Evolutionary conservation across 306 rosid genomes (phyloP), one percentile per base, ranked within the genome.

Genomic region (Castanea crenata): DNA sequence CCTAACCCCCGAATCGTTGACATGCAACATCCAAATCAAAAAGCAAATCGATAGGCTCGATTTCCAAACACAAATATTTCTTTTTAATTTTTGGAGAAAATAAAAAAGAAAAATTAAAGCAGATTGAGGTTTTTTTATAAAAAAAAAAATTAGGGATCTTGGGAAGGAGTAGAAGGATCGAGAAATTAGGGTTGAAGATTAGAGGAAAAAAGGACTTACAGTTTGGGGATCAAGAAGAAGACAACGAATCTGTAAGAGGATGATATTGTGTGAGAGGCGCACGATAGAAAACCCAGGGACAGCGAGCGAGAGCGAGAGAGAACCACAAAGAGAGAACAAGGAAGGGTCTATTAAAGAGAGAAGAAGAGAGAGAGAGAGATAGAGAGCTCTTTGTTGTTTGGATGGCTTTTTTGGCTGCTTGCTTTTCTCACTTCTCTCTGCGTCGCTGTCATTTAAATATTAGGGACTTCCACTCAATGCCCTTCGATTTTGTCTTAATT

Each of bases 261-360:
- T 71, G 92, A 87, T 94, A 87, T 84, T 89, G 90, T 76, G 85
- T 76, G 90, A 79, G 88, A 84, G 86, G 91, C 87, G 90, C 83
- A 80, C 85, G 87, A 89, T 82, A 80, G 79, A 79, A 78, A 52
- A 19, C 62, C 62, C 6, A 44, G 56, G 76, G 34, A 52, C 69
- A 69, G 55, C 7, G 8, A 8, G 23, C 65, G 25, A 72, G 88
- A 83, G 88, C 78, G 71, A 71, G 75, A 84, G 88, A 77, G 85
- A 83, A 73, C 88, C 86, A 90, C 86, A 84, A 82, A 65, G 56
- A 41, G 34, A 77, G 72, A 41, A 41, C 11, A 2, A 41, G 85
- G 74, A 8, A 41, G 85, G 74, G 74, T 54, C 46, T 41, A 82
- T 85, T 85, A 73, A 77, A 79, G 78, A 27, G 84, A 79, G 77